Base-by-base conservation (phyloP, 2,329 filamentous ascomycete species). In the Monosporascus sp. region DNA sequence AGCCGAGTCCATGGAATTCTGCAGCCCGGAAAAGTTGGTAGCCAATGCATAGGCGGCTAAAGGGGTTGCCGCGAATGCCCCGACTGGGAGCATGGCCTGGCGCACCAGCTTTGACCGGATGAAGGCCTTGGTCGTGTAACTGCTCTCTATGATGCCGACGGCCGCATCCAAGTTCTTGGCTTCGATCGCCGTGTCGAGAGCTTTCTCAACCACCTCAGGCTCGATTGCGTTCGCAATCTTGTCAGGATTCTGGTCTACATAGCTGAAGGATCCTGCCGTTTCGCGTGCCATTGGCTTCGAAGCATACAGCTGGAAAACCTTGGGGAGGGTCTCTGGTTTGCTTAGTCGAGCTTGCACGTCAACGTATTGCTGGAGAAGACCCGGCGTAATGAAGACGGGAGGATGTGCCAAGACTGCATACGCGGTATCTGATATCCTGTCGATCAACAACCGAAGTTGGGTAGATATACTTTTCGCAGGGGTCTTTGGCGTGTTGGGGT, bases 251-350 rank as follows among this genome's bases (percentile, higher is more conserved):
- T 82, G 83, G 49, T 77, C 69, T 41, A 75, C 76, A 65, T 85
- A 90, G 57, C 73, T 73, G 50, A 90, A 74, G 8, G 80, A 80
- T 17, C 79, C 80, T 19, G 81, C 78, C 49, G 78, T 77, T 62
- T 83, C 76, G 49, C 79, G 73, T 2, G 91, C 88, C 57, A 85
- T 76, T 9, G 90, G 87, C 71, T 97, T 99, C 61, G 83, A 83
- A 48, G 90, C 90, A 69, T 93, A 97, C 51, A 97, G 79, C 52
- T 85, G 76, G 65, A 99, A 87, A 43, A 91, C 83, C 55, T 86
- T 82, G 7, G 93, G 91, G 57, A 97, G 82, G 45, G 88, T 85
- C 59, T 90, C 83, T 3, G 91, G 86, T 53, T 81, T 84, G 56
- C 84, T 82, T 44, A 97, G 81, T 11, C 85, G 79, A 27, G 85